Evolutionary conservation across 352 stramenopile species (phyloP).

Genomic region (Globisporangium polare): DNA sequence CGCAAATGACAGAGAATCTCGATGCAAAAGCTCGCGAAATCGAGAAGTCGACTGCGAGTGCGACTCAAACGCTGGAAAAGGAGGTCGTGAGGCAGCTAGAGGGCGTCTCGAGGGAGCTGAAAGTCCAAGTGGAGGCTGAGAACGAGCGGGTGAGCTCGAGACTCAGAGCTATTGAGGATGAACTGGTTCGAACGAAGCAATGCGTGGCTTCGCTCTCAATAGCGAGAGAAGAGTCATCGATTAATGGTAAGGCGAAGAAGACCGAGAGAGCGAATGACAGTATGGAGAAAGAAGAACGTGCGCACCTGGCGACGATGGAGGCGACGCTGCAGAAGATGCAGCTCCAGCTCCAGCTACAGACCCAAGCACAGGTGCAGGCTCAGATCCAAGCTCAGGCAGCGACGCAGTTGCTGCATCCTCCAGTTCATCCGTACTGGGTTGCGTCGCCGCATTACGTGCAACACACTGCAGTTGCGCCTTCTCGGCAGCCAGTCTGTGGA

Average conservation of each 20-base stretch:
- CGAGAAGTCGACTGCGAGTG: constrained; percentile 23
- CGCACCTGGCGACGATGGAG: constrained; percentile 47
- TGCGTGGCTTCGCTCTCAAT: neutral
- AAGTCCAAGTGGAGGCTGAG: constrained; percentile 2
- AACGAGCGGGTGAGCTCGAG: neutral
- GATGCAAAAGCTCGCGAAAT: constrained; percentile 32
- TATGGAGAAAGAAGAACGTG: constrained; percentile 26
- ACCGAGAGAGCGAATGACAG: neutral
- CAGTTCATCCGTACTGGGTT: constrained; percentile 5
- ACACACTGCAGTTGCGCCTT: neutral
- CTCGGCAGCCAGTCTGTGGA: neutral
- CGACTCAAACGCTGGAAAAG: constrained; percentile 10
- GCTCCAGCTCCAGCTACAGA: constrained; percentile 52
- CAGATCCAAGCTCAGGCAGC: constrained; percentile 16
- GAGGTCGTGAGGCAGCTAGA: constrained; percentile 9
- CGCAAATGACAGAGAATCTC: constrained; percentile 22
- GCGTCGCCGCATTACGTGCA: constrained; percentile 9
- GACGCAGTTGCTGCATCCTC: neutral
- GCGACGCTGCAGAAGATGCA: constrained; percentile 60
- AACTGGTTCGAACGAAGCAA: neutral
- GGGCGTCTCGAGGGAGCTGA: constrained; percentile 5
- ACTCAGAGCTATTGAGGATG: constrained; percentile 1
- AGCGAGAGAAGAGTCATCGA: neutral
- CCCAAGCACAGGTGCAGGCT: constrained; percentile 25
- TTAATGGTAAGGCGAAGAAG: neutral